Evolutionary conservation across 306 rosid genomes (phyloP), one percentile per base, ranked within the genome.

Genomic region (Rosa rugosa): DNA sequence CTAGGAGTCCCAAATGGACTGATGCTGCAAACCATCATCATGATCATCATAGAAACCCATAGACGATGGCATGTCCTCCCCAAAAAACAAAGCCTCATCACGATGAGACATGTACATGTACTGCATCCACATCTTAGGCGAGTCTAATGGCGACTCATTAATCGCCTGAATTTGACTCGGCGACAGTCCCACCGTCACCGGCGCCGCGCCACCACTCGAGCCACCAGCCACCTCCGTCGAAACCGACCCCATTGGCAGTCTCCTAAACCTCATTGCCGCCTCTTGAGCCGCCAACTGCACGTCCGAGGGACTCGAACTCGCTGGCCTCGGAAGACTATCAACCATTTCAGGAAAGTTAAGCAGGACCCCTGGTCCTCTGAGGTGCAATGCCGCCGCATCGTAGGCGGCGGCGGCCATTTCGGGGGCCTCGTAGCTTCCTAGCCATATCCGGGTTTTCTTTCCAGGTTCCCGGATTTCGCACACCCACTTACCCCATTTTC

Each of bases 401-500:
- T 92, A 94, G 0, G 98, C 98, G 0, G 97, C 98, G 0, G 98
- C 98, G 0, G 97, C 98, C 97, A 94, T 94, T 57, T 92, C 90
- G 0, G 93, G 92, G 0, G 78, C 65, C 76, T 89, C 97, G 12
- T 87, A 91, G 79, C 97, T 94, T 9, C 98, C 98, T 17, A 94
- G 84, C 98, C 98, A 94, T 75, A 94, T 92, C 51, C 98, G 67
- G 12, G 79, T 88, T 50, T 94, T 94, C 85, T 87, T 92, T 2
- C 97, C 93, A 1, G 98, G 98, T 36, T 92, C 95, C 0, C 98
- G 85, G 51, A 94, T 90, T 83, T 94, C 98, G 27, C 93, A 94
- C 45, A 94, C 97, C 92, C 96, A 94, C 84, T 94, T 94, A 0
- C 98, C 98, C 98, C 98, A 94, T 75, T 92, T 94, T 46, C 98